These are phyloP conservation scores for Penicillium malachiteum DNA, from an alignment of 495 filamentous ascomycete species.

Conservation along the genomic window DNA sequence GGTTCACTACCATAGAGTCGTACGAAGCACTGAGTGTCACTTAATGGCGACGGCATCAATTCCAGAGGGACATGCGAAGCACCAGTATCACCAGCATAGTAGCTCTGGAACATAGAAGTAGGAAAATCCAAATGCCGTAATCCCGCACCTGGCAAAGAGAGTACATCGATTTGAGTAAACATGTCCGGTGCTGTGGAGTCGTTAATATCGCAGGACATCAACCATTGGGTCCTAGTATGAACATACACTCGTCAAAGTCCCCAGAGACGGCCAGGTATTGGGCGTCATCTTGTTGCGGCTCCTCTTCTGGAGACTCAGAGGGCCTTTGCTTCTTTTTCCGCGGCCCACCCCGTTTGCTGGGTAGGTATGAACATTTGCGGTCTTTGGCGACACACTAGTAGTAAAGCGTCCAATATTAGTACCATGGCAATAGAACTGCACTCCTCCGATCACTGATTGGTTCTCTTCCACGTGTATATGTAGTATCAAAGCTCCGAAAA, in stretches of 20 bases:
- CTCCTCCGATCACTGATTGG: too few relatives aligned
- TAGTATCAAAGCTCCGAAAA: too few relatives aligned
- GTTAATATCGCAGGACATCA: constrained; percentile 14
- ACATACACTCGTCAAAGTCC: constrained; percentile 40
- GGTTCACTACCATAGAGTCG: constrained; percentile 43
- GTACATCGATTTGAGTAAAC: constrained; percentile 45
- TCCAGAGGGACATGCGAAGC: constrained; percentile 33
- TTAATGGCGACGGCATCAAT: constrained; percentile 32
- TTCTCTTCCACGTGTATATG: too few relatives aligned
- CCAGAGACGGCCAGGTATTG: constrained; percentile 20
- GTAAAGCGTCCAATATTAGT: neutral
- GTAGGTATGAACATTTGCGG: constrained; percentile 54
- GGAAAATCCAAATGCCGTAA: constrained; percentile 42
- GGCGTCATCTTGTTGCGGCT: constrained; percentile 21
- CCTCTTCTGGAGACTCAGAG: constrained; percentile 23
- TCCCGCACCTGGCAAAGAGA: constrained; percentile 44
- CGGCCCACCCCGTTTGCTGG: constrained; percentile 57
- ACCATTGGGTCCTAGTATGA: neutral
- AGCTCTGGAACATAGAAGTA: constrained; percentile 37
- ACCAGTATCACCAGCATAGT: constrained; percentile 29
- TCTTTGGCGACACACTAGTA: constrained; percentile 52
- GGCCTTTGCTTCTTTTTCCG: constrained; percentile 45
- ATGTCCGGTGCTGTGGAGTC: constrained; percentile 28
- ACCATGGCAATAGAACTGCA: neutral
- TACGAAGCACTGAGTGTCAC: constrained; percentile 28